Evolutionary conservation across 306 rosid genomes (phyloP).

Genomic region (Acacia crassicarpa): DNA sequence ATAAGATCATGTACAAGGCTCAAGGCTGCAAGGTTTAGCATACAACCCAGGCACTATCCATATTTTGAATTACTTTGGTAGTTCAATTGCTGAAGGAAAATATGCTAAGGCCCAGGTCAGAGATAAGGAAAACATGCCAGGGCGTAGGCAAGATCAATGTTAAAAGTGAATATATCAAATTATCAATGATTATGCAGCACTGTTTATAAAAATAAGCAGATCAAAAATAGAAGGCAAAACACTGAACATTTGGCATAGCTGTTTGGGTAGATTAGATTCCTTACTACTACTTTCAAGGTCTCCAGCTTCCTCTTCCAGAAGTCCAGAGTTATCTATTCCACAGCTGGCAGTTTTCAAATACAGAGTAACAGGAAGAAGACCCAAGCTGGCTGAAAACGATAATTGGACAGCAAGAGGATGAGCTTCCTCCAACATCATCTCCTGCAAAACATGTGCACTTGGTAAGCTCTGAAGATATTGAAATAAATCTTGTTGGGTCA

Average conservation of each 20-base stretch:
- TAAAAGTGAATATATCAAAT: slow-evolving; percentile 18
- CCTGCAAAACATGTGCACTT: slow-evolving; percentile 51
- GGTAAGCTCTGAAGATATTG: background rate
- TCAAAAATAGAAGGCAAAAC: slow-evolving; percentile 21
- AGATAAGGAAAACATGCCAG: background rate
- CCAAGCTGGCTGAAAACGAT: slow-evolving; percentile 79
- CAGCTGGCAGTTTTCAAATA: slow-evolving; percentile 79
- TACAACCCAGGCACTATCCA: background rate
- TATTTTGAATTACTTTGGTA: background rate
- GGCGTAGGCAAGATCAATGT: slow-evolving; percentile 2
- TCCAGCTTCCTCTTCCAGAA: slow-evolving; percentile 78
- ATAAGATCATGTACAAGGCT: background rate
- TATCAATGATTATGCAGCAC: background rate
- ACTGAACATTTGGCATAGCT: slow-evolving; percentile 13
- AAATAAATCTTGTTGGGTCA: slow-evolving; percentile 12
- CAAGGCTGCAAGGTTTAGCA: background rate
- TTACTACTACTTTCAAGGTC: slow-evolving; percentile 75
- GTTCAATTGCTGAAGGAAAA: background rate
- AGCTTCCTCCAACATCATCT: slow-evolving; percentile 73
- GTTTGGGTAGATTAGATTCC: slow-evolving; percentile 36
- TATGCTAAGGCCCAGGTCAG: background rate
- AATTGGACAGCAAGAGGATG: slow-evolving; percentile 85
- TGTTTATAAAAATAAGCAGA: slow-evolving; percentile 22
- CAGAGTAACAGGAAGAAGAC: slow-evolving; percentile 86
- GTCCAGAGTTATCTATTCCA: slow-evolving; percentile 79